Evolutionary conservation across 257 asterid genomes (phyloP), one percentile per base, ranked within the genome.

Genomic region (Solanum clarkiae): DNA sequence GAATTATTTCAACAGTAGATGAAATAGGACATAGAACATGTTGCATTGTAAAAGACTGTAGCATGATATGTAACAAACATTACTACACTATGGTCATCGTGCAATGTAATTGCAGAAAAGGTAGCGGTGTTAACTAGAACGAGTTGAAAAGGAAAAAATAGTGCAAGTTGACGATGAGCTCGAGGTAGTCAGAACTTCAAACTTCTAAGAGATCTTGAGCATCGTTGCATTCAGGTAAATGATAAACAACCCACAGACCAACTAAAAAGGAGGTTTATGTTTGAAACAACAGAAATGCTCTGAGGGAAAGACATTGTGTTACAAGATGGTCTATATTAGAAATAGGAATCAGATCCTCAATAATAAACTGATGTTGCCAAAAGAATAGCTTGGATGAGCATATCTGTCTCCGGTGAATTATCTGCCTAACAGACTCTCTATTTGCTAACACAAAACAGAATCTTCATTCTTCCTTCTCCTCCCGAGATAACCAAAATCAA

Each of bases 381-480:
- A 68, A 24, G 40, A 17, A 53, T 22, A 51, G 72, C 65, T 47
- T 11, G 32, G 51, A 55, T 32, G 10, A 54, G 15, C 24, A n/a
- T 36, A 18, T 3, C 11, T 94, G 96, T 88, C 98, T 89, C 20
- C 95, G 98, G 2, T 91, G 93, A 85, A 94, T 94, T 32, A 98
- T 94, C 90, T 90, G 92, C 87, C 99, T 90, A 24, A 98, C 99
- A 7, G 98, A 92, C 83, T 96, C 99, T 90, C 99, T 92, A 77
- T 94, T 96, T 56, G 99, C 96, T 86, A 94, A 47, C 29, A 93
- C 85, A 24, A 14, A 97, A 6, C 93, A 91, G 54, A 89, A 22
- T 90, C 90, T 89, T 62, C 91, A 89, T 36, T 88, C 93, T 89
- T 94, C 95, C 85, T 86, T 93, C 87, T 95, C 98, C 55, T 88